Base-by-base conservation (phyloP, 2,329 filamentous ascomycete species). In the Paecilomyces niveus region DNA sequence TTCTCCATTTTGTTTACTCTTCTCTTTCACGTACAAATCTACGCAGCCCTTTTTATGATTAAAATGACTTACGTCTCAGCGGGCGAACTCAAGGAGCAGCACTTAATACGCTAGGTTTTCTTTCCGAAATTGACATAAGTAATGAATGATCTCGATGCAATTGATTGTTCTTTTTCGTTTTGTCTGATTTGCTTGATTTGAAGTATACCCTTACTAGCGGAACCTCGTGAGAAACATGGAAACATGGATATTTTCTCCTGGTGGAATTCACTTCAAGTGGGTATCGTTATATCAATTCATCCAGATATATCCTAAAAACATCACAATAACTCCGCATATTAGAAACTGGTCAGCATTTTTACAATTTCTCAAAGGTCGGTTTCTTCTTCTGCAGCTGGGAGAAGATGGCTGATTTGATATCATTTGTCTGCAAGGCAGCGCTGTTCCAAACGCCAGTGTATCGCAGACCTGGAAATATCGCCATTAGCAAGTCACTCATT, bases 361-460 rank as follows among this genome's bases (percentile, higher is more conserved):
- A 96, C 67, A 97, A 75, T 78, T 97, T 97, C 72, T 87, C 87
- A 78, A 96, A 97, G 18, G 80, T 89, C 11, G 91, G 88, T 70
- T 84, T 92, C 64, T 81, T 87, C 82, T 89, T 96, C 74, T 89
- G 81, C 62, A 96, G 72, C 8, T 89, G 89, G 45, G 89, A 90
- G 70, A 89, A 70, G 71, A 97, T 79, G 0, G 92, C 91, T 59
- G 82, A 78, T 68, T 84, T 77, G 51, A 96, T 82, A 78, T 97
- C 93, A 56, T 80, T 78, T 6, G 90, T 89, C 78, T 97, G 92
- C 66, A 96, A 70, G 68, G 89, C 89, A 2, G 86, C 89, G 65
- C 85, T 83, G 70, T 97, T 97, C 93, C 92, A 97, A 1, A 94
- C 82, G 10, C 85, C 82, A 3, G 92, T 96, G 74, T 96, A 97